Conservation (phyloP, 2,329 filamentous ascomycete species). For the Colletotrichum echinochloae region DNA sequence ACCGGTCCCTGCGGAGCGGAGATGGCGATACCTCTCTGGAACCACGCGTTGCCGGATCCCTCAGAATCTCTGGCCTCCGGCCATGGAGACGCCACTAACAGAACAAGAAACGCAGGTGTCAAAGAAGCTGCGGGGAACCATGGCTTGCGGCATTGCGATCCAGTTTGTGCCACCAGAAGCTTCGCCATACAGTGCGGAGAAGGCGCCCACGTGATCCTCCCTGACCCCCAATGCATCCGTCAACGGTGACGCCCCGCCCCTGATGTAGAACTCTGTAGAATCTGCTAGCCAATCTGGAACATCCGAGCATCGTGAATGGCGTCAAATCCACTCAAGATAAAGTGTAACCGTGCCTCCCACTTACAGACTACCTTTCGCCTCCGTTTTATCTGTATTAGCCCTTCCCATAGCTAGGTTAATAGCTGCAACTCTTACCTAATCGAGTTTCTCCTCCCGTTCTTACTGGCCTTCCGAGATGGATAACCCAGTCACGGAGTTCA, state of each 20-base stretch:
- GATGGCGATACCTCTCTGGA: neutral
- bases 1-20: slow-evolving; percentile 17
- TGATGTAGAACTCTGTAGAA: slow-evolving; percentile 27
- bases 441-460: neutral
- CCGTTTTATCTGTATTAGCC: too few relatives aligned
- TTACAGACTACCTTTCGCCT: neutral
- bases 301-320: slow-evolving; percentile 11
- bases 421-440: neutral
- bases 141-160: slow-evolving; percentile 21
- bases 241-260: neutral
- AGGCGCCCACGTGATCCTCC: slow-evolving; percentile 30
- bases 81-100: neutral
- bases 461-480: slow-evolving; percentile 10
- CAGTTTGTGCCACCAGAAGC: slow-evolving; percentile 23
- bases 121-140: neutral
- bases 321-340: slow-evolving; percentile 12
- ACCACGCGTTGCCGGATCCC: neutral
- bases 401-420: neutral
- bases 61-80: neutral
- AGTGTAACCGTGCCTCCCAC: neutral
- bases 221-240: slow-evolving; percentile 7
- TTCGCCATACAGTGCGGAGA: slow-evolving; percentile 34
- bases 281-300: neutral
- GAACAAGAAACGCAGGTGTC: neutral
- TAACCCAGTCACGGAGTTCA: slow-evolving; percentile 39